Conservation (phyloP, 176 grass and related monocot species). For the Rhynchospora breviuscula region DNA sequence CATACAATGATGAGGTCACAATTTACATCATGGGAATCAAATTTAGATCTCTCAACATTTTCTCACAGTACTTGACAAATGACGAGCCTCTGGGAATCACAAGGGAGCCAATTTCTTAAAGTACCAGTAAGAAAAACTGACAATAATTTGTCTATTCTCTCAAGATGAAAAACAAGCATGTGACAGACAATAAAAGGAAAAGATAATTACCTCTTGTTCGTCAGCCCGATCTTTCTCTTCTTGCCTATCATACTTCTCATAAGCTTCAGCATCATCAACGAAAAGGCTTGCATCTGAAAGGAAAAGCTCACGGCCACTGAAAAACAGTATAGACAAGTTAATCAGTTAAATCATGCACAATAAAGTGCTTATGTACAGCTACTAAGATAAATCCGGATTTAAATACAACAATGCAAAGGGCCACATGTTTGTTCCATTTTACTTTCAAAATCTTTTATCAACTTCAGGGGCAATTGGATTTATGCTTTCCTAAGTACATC, state of each 20-base stretch:
- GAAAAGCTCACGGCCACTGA: constrained; percentile 96
- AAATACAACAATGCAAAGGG: background rate
- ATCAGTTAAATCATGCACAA: background rate
- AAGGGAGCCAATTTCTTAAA: background rate
- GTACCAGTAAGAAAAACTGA: background rate
- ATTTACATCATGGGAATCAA: background rate
- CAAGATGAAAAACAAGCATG: constrained; percentile 1
- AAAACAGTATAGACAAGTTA: constrained; percentile 21
- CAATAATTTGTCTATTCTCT: background rate
- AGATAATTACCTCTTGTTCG: constrained; percentile 48
- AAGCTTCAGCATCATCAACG: constrained; percentile 96
- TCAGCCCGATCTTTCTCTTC: constrained; percentile 34
- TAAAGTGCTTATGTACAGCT: background rate
- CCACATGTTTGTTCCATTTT: background rate
- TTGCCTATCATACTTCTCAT: constrained; percentile 83
- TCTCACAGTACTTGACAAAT: background rate
- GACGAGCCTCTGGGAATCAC: background rate
- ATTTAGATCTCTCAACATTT: background rate
- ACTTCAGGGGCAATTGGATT: background rate
- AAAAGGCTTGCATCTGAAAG: constrained; percentile 89
- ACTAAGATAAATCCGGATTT: background rate
- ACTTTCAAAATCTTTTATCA: background rate
- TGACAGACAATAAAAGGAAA: background rate
- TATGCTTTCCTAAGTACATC: background rate
- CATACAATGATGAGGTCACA: background rate